Base-by-base conservation (phyloP, 129 eudicot species). In the Chrysanthemum seticuspe region DNA sequence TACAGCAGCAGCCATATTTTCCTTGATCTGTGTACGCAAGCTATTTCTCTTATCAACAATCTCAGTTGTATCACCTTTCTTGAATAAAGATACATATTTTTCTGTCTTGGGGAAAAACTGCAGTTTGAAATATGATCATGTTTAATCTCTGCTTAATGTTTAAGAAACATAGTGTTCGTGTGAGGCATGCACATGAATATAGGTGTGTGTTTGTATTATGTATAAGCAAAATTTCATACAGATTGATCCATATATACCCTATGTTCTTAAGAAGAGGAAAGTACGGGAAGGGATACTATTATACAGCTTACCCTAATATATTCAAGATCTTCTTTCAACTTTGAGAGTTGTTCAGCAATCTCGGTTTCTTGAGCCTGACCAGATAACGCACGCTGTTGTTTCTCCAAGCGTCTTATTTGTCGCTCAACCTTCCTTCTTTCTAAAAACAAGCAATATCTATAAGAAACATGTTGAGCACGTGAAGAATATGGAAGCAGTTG, bases 21-120 rank as follows among this genome's bases (percentile, higher is more conserved):
- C 96, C 80, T 94, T 94, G 56, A 94, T 94, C 80, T 87, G 86
- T 85, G 85, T 80, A 36, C 97, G 96, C 71, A 94, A 80, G 73
- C 34, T 76, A 81, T 84, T 83, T 86, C 98, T 82, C 72, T 80
- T 90, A 62, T 94, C 96, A 68, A 84, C 76, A 62, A 72, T 76
- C 40, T 90, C 98, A 6, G 62, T 45, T 56, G 85, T 88, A 56
- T 94, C 98, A 60, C 84, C 89, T 52, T 89, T 96, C 77, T 77
- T 78, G 76, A 87, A 94, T 65, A 94, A 83, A 19, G 98, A 69
- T 77, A 90, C 89, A 81, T 90, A 94, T 75, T 90, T 90, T 81
- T 94, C 98, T 45, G 87, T 83, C 91, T 90, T 94, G 2, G 98
- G 98, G 57, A 94, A 94, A 83, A 94, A 90, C 98, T 94, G 91